Conservation (phyloP, 768 basidiomycete species). For the Kwoniella sp. region DNA sequence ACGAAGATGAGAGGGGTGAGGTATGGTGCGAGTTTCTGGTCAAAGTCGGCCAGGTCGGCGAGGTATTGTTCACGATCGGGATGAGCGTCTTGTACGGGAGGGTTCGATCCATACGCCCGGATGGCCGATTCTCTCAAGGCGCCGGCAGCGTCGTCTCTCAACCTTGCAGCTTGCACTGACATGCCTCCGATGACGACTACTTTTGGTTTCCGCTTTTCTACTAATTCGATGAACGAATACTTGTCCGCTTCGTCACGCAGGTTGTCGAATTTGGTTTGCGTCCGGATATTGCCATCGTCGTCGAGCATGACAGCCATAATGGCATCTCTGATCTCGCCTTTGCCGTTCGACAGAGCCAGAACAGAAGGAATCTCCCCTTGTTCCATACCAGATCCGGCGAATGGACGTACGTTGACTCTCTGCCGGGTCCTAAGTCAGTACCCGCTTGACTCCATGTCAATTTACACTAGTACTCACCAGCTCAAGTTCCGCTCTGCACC, state of each 20-base stretch:
- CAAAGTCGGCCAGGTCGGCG: constrained; percentile 28
- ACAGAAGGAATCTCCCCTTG: constrained; percentile 75
- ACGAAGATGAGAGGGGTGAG: constrained; percentile 67
- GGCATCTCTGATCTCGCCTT: constrained; percentile 89
- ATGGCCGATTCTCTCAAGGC: constrained; percentile 46
- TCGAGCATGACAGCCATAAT: constrained; percentile 84
- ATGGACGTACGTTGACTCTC: constrained; percentile 84
- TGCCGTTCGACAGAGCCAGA: constrained; percentile 89
- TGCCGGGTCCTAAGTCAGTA: no score
- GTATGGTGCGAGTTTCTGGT: constrained; percentile 28
- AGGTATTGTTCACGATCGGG: constrained; percentile 41
- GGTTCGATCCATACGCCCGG: constrained; percentile 26
- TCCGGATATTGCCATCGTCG: constrained; percentile 84
- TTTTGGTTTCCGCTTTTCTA: constrained; percentile 79
- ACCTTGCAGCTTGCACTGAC: constrained; percentile 66
- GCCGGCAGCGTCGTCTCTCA: constrained; percentile 46
- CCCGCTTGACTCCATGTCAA: no score
- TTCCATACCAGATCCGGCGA: constrained; percentile 64
- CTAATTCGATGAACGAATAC: constrained; percentile 77
- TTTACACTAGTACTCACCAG: constrained; percentile 69
- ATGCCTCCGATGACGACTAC: constrained; percentile 89
- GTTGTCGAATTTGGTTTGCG: constrained; percentile 85
- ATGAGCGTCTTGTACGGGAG: constrained; percentile 38
- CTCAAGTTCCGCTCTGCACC: constrained; percentile 69
- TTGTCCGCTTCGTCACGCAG: constrained; percentile 69